A percentile compares a stretch with the other conserved stretches of the same genome.
Conservation (phyloP, 257 asterid species). For the Anisodus acutangulus region DNA sequence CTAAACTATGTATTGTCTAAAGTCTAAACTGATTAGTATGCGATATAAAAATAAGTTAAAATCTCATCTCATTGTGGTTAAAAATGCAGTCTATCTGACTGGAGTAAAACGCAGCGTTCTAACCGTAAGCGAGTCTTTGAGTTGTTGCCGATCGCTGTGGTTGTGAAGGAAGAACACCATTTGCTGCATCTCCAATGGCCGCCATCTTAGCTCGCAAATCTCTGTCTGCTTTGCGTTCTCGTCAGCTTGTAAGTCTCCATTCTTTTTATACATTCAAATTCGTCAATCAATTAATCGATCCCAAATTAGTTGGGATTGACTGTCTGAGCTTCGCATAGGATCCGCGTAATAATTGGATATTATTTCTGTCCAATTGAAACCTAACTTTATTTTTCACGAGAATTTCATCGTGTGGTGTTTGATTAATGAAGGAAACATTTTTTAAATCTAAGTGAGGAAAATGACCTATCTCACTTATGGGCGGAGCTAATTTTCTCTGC, state of each 20-base stretch:
- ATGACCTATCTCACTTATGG: neutral
- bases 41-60: no score
- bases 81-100: no score
- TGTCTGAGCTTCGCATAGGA: neutral
- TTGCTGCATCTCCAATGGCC: slow-evolving; percentile 55
- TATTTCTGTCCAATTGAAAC: neutral
- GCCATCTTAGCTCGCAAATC: slow-evolving; percentile 79
- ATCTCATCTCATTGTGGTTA: no score
- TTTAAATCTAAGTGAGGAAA: neutral
- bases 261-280: slow-evolving; percentile 21
- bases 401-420: neutral
- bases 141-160: slow-evolving; percentile 5
- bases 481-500: neutral
- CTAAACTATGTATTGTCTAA: no score
- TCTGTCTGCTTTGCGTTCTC: slow-evolving; percentile 64
- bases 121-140: neutral
- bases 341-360: neutral
- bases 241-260: slow-evolving; percentile 60
- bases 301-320: neutral
- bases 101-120: neutral
- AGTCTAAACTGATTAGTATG: no score
- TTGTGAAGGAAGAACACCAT: neutral
- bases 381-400: neutral
- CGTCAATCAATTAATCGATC: neutral
- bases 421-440: neutral